Percentiles rank a stretch among this genome's conserved stretches.
phyloP scores from a whole-genome alignment of 2,329 filamentous ascomycete species.

The Trichothecium roseum region DNA sequence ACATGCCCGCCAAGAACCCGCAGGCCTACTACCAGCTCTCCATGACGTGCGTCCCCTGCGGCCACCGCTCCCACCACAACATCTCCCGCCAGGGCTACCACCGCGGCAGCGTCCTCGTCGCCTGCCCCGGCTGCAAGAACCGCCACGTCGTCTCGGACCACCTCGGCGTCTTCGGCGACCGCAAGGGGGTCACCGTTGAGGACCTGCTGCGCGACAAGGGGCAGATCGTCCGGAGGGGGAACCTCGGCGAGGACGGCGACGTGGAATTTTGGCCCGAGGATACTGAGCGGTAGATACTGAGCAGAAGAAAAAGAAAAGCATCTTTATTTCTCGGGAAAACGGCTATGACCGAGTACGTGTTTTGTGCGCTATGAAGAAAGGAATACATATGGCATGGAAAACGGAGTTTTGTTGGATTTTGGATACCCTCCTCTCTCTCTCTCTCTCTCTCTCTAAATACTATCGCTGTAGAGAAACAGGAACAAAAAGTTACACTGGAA shows the following conservation, averaged over 20 bases:
- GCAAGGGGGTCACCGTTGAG: slow-evolving; percentile 55
- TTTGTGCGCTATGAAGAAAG: background rate
- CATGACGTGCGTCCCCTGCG: slow-evolving; percentile 88
- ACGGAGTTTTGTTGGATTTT: too few relatives aligned
- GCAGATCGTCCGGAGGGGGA: slow-evolving; percentile 60
- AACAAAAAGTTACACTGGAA: too few relatives aligned
- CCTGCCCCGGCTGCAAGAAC: slow-evolving; percentile 77
- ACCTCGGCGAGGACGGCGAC: slow-evolving; percentile 67
- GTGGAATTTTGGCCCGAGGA: slow-evolving; percentile 87
- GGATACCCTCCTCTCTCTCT: too few relatives aligned
- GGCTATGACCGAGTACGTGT: background rate
- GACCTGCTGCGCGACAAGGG: slow-evolving; percentile 71
- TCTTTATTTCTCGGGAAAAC: too few relatives aligned
- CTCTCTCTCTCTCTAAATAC: too few relatives aligned
- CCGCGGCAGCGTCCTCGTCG: slow-evolving; percentile 76
- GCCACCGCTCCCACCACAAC: slow-evolving; percentile 67
- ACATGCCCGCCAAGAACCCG: slow-evolving; percentile 9
- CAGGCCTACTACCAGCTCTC: slow-evolving; percentile 72
- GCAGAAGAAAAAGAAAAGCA: slow-evolving; percentile 8
- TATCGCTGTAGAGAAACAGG: too few relatives aligned
- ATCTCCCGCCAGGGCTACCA: slow-evolving; percentile 95
- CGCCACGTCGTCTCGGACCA: slow-evolving; percentile 90
- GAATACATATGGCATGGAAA: too few relatives aligned
- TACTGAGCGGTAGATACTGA: too few relatives aligned
- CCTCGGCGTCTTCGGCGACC: slow-evolving; percentile 65